A percentile compares a stretch with the other conserved stretches of the same genome.
Evolutionary conservation across 2,329 filamentous ascomycete species (phyloP).

Genomic region (Clarireedia homoeocarpa): DNA sequence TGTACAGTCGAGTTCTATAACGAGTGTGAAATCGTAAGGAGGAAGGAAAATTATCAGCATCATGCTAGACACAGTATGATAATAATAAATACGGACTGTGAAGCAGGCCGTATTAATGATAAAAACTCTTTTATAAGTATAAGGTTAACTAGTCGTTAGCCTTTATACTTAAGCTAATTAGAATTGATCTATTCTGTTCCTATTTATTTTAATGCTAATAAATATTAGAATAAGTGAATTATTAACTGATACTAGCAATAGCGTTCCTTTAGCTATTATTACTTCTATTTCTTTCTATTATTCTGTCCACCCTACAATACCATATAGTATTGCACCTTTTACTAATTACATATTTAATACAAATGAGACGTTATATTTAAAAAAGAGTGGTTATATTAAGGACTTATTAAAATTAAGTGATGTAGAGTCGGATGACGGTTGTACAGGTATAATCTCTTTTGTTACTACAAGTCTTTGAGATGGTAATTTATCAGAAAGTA

Average conservation of each 20-base stretch:
- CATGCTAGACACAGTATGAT: too few relatives aligned
- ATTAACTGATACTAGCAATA: slow-evolving; percentile 22
- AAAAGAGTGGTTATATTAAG: slow-evolving; percentile 23
- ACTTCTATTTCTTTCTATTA: slow-evolving; percentile 28
- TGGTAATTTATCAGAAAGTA: slow-evolving; percentile 30
- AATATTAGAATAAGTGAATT: slow-evolving; percentile 30
- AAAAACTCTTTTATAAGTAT: too few relatives aligned
- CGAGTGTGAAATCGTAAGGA: too few relatives aligned
- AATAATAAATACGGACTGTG: too few relatives aligned
- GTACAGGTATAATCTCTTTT: slow-evolving; percentile 23
- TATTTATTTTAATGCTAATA: slow-evolving; percentile 31
- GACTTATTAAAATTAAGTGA: slow-evolving; percentile 18
- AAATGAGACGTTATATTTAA: slow-evolving; percentile 4
- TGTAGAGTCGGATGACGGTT: slow-evolving; percentile 19
- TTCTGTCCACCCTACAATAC: slow-evolving; percentile 28
- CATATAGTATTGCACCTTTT: slow-evolving; percentile 27
- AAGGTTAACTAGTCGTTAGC: too few relatives aligned
- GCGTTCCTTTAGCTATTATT: slow-evolving; percentile 25
- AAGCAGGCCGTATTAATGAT: too few relatives aligned
- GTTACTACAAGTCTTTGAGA: slow-evolving; percentile 31
- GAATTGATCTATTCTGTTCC: slow-evolving; percentile 26
- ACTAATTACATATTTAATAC: slow-evolving; percentile 23
- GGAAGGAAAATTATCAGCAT: too few relatives aligned
- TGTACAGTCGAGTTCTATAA: too few relatives aligned
- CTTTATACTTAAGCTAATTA: too few relatives aligned